A percentile compares a stretch with the other conserved stretches of the same genome.
phyloP scores from a whole-genome alignment of 305 asterid species.

The Rubia balearica region DNA sequence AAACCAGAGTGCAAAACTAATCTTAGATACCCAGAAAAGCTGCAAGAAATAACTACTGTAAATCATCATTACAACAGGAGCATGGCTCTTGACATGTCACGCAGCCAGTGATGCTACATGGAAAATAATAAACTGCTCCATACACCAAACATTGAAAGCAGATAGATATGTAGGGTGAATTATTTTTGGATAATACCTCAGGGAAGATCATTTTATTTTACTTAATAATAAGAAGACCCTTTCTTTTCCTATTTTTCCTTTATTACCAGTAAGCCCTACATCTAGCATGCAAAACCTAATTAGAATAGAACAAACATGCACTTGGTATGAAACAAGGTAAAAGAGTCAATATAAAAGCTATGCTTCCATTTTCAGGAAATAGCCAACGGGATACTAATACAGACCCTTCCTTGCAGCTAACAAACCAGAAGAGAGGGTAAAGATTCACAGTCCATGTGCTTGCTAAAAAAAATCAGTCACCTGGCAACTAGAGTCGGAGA shows the following conservation, averaged over 20 bases:
- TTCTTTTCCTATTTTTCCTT: background rate
- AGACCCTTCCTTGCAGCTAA: too few species aligned
- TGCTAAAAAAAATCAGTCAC: too few species aligned
- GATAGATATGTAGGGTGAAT: background rate
- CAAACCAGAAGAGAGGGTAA: background rate
- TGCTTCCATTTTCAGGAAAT: background rate
- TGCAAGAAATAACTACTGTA: background rate
- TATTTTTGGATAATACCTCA: background rate
- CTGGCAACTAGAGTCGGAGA: too few species aligned
- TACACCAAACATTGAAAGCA: background rate
- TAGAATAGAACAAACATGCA: background rate
- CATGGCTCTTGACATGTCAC: background rate
- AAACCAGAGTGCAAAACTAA: background rate
- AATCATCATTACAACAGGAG: too few species aligned
- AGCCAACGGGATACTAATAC: background rate
- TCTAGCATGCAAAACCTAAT: background rate
- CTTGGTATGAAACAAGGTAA: background rate
- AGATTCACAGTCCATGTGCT: background rate
- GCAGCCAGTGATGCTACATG: background rate
- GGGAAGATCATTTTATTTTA: background rate
- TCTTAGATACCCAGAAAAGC: slow-evolving; percentile 11
- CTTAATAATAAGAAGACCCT: background rate
- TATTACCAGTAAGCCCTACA: background rate
- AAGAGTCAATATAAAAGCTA: background rate
- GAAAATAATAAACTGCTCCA: background rate